These are phyloP conservation scores for Musa itinerans DNA, from an alignment of 176 grass and related monocot genomes.

Conservation along the genomic window DNA sequence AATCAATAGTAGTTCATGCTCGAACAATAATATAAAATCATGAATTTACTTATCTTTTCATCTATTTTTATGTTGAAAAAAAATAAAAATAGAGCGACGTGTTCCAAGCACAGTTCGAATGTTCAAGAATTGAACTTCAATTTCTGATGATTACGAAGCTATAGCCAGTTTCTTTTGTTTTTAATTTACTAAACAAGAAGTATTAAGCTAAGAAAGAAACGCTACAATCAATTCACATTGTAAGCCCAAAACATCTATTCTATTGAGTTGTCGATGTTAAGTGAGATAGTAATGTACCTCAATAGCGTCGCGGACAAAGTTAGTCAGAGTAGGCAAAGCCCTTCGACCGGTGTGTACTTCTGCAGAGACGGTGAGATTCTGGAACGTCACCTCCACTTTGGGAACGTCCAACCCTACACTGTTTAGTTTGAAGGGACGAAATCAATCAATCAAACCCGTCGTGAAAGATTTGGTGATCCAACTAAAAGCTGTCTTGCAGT, in stretches of 20 bases:
- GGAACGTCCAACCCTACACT: conserved; percentile 46
- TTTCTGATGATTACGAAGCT: too few species aligned
- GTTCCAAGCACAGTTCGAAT: too few species aligned
- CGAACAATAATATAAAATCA: too few species aligned
- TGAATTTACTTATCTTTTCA: too few species aligned
- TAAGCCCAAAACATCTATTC: not conserved
- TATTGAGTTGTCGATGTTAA: too few species aligned
- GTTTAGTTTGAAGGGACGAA: not conserved
- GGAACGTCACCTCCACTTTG: conserved; percentile 52
- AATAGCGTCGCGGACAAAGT: conserved; percentile 32
- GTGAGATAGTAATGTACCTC: conserved; percentile 27
- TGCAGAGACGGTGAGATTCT: conserved; percentile 36
- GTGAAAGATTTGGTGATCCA: not conserved
- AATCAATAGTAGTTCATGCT: too few species aligned
- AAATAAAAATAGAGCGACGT: too few species aligned
- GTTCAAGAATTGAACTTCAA: too few species aligned
- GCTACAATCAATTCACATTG: not conserved
- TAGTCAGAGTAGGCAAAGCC: conserved; percentile 49
- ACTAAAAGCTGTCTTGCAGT: not conserved
- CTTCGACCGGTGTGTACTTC: conserved; percentile 40
- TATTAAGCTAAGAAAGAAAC: not conserved
- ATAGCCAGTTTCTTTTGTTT: too few species aligned
- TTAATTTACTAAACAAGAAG: not conserved
- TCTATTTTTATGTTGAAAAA: too few species aligned
- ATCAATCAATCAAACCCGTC: not conserved